Conservation (phyloP, 2,329 filamentous ascomycete genomes). For the Paracorniculantispora psalliotae region DNA sequence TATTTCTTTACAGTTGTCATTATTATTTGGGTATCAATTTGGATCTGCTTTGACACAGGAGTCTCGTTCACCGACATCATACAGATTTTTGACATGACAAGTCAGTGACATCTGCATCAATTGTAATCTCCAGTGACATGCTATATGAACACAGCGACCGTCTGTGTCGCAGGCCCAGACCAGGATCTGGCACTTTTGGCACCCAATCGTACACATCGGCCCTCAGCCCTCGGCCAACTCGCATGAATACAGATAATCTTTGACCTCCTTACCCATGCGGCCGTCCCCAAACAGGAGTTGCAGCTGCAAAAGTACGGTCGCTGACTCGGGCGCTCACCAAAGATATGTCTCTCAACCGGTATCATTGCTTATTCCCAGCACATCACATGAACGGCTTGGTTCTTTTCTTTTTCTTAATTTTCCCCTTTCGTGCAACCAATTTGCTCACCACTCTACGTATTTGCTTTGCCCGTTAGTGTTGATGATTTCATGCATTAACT, state of each 20-base stretch:
- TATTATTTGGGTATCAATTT: not conserved
- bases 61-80: not conserved
- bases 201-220: not conserved
- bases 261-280: not conserved
- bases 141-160: not conserved
- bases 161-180: not conserved
- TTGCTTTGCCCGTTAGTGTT: not conserved
- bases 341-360: not conserved
- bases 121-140: not conserved
- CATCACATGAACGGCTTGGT: not conserved
- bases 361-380: not conserved
- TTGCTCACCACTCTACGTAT: not conserved
- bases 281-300: not conserved
- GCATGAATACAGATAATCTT: not conserved
- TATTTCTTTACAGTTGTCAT: not conserved
- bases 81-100: not conserved
- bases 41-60: not conserved
- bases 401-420: not conserved
- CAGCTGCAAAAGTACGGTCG: not conserved
- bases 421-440: not conserved
- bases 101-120: not conserved
- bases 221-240: not conserved
- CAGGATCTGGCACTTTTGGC: not conserved
- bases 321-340: not conserved
- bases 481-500: constrained; percentile 8